Evolutionary conservation across 345 rosid species (phyloP).

Genomic region (Draba incana): DNA sequence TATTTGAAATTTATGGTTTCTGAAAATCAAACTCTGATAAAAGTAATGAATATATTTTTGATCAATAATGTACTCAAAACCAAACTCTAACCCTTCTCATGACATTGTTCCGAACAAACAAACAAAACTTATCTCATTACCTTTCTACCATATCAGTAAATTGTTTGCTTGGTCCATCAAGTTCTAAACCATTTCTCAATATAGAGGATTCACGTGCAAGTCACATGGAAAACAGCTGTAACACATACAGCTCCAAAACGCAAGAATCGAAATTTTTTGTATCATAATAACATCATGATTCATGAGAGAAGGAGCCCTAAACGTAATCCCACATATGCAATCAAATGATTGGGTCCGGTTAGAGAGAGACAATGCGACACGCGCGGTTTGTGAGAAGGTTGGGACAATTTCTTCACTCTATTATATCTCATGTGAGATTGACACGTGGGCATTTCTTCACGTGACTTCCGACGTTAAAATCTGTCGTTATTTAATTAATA

Average conservation of each 20-base stretch:
- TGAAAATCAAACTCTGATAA: no score
- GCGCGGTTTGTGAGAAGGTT: constrained; percentile 27
- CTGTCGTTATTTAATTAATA: constrained; percentile 6
- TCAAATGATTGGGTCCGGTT: constrained; percentile 45
- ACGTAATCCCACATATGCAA: not conserved
- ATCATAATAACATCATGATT: not conserved
- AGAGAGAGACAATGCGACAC: constrained; percentile 36
- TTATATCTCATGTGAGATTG: constrained; percentile 8
- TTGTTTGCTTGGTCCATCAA: not conserved
- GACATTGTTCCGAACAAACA: no score
- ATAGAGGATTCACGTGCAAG: constrained; percentile 25
- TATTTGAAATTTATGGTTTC: no score
- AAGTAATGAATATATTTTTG: no score
- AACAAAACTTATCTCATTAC: no score
- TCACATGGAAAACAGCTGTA: constrained; percentile 28
- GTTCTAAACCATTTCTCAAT: not conserved
- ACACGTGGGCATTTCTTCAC: constrained; percentile 32
- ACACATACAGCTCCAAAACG: constrained; percentile 15
- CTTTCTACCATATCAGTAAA: not conserved
- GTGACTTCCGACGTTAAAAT: constrained; percentile 38
- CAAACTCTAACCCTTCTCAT: no score
- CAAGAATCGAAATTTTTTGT: constrained; percentile 3
- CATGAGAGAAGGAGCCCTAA: no score
- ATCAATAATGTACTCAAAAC: no score
- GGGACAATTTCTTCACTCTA: not conserved